These are phyloP conservation scores for Trichoderma sp. DNA, from an alignment of 2,329 filamentous ascomycete genomes.

Conservation along the genomic window DNA sequence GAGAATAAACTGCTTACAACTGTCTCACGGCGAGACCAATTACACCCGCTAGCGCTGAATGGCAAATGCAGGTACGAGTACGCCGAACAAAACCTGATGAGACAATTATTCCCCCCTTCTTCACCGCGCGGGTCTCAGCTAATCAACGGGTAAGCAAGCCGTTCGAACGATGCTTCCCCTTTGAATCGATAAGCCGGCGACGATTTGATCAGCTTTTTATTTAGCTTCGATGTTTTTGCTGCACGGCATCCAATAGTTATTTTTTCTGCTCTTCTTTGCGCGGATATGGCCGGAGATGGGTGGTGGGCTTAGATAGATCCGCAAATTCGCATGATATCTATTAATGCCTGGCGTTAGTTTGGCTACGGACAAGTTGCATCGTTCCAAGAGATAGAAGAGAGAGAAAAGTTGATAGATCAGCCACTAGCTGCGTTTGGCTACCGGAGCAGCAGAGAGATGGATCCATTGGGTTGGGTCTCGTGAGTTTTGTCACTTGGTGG, in stretches of 20 bases:
- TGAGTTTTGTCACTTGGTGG: not conserved
- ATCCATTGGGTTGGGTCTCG: not conserved
- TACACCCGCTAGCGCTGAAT: not conserved
- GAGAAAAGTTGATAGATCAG: not conserved
- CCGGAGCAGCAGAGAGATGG: not conserved
- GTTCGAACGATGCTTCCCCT: not conserved
- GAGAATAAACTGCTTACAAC: not conserved
- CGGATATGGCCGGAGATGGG: constrained; percentile 1
- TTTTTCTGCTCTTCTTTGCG: not conserved
- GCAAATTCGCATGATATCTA: not conserved
- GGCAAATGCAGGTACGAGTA: not conserved
- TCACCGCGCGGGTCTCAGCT: not conserved
- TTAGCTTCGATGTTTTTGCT: not conserved
- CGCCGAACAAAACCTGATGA: not conserved
- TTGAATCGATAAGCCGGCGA: not conserved
- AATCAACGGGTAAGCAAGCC: not conserved
- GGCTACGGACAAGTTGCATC: not conserved
- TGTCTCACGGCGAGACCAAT: not conserved
- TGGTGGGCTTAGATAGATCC: not conserved
- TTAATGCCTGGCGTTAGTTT: not conserved
- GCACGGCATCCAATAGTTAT: not conserved
- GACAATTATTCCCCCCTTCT: not conserved
- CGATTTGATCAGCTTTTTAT: not conserved
- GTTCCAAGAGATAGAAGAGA: not conserved
- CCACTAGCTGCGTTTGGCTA: not conserved